phyloP scores from a whole-genome alignment of 257 asterid species.

The Nicotiana knightiana region DNA sequence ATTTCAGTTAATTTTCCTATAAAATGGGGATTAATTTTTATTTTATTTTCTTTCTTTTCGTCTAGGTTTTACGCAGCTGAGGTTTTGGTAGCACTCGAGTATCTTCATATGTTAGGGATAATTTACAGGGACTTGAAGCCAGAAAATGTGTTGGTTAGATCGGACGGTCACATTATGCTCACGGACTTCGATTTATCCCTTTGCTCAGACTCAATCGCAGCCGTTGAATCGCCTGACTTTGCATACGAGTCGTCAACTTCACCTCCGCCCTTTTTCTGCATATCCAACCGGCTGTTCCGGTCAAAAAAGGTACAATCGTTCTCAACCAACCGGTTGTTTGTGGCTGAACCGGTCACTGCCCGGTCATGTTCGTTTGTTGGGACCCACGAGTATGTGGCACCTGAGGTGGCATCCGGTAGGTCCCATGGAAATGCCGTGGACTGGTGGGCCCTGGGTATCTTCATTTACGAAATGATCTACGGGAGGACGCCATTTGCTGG shows the following conservation, averaged over 20 bases:
- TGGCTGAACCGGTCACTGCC: conserved; percentile 85
- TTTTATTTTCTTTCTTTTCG: background rate
- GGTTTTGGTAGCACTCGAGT: conserved; percentile 84
- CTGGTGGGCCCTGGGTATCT: conserved; percentile 91
- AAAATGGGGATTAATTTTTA: background rate
- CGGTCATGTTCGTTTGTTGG: conserved; percentile 82
- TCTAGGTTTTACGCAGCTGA: conserved; percentile 85
- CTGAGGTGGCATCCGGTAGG: conserved; percentile 82
- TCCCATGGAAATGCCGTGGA: conserved; percentile 91
- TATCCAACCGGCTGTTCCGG: conserved; percentile 55
- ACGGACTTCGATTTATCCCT: conserved; percentile 84
- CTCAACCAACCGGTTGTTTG: conserved; percentile 56
- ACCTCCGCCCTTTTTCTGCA: conserved; percentile 59
- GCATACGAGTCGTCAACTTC: conserved; percentile 22
- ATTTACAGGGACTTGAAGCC: conserved; percentile 88
- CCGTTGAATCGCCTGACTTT: conserved; percentile 63
- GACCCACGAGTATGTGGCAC: conserved; percentile 94
- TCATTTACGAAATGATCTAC: conserved; percentile 79
- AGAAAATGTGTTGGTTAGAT: conserved; percentile 82
- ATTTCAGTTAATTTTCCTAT: background rate
- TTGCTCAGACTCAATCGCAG: conserved; percentile 70
- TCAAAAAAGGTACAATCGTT: conserved; percentile 58
- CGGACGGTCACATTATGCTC: conserved; percentile 92
- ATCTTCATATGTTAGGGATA: conserved; percentile 87
- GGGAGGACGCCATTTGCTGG: conserved; percentile 86